Base-by-base conservation (phyloP, 192 early-diverging fungal species). In the Dispira simplex region DNA sequence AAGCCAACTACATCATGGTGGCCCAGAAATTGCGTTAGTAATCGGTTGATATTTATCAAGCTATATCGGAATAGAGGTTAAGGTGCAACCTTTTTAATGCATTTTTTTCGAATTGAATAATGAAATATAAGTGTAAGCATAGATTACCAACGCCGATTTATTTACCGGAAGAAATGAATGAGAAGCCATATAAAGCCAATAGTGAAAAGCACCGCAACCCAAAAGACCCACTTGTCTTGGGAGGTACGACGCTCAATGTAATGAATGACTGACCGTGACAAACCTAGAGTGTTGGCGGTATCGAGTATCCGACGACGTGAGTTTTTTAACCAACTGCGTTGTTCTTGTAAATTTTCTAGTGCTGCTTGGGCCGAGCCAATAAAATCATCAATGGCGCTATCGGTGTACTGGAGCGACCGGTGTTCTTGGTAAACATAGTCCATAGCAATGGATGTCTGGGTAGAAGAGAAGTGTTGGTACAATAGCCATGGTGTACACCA, bases 1-100 rank as follows among this genome's bases (percentile, higher is more conserved):
- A 75, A 53, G 77, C 74, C n/a, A 79, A 79, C 56, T 79, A 75
- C 60, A 73, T 79, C 20, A 1, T 73, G 18, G 70, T 66, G 12
- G 74, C 71, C 5, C 67, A 67, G 43, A 78, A 77, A 39, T 3
- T 58, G 26, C 28, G 48, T 39, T 6, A 39, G 6, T 39, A 39
- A 6, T 4, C 1, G 32, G 6, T 6, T 39, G 32, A n/a, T n/a
- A n/a, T n/a, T n/a, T n/a, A 39, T 39, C 6, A 39, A 1, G 32
- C 32, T 39, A 6, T 39, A 39, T 39, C 32, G 6, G 32, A 39
- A 6, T 39, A 6, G 32, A 39, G 32, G 6, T 1, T 39, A 6
- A 6, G 6, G 32, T 39, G 6, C 6, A 39, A 39, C 32, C 3
- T 39, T 39, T 1, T 39, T 39, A 39, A 39, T 6, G 6, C 3